A percentile compares a stretch with the other conserved stretches of the same genome.
Evolutionary conservation across 805 yeast species (phyloP).

Genomic region (Suhomyces tanzawaensis): DNA sequence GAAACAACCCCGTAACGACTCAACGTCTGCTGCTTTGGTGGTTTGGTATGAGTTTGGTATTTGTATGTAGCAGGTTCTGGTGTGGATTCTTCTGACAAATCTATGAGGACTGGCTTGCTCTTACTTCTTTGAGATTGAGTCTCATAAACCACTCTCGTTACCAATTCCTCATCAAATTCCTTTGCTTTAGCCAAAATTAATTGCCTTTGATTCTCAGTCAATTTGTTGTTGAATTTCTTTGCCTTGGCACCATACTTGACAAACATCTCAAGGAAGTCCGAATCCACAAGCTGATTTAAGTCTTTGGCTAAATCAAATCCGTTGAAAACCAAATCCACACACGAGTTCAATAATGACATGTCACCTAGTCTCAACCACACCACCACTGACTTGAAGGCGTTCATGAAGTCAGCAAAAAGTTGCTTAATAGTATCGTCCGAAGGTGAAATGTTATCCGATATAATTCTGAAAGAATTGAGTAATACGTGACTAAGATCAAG

Average conservation of each 20-base stretch:
- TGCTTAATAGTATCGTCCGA: slow-evolving; percentile 3
- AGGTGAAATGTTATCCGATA: slow-evolving; percentile 17
- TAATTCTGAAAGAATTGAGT: slow-evolving; percentile 60
- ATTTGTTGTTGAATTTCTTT: slow-evolving; percentile 64
- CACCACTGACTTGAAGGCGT: slow-evolving; percentile 65
- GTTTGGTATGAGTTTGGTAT: slow-evolving; percentile 23
- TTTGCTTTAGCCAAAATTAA: slow-evolving; percentile 63
- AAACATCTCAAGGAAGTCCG: slow-evolving; percentile 51
- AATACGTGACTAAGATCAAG: slow-evolving; percentile 72
- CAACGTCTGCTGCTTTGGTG: slow-evolving; percentile 35
- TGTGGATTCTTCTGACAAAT: slow-evolving; percentile 2
- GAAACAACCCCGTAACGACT: slow-evolving; percentile 34
- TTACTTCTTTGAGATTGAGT: slow-evolving; percentile 10
- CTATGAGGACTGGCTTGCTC: slow-evolving; percentile 6
- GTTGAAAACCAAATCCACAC: slow-evolving; percentile 66
- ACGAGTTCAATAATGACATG: slow-evolving; percentile 63
- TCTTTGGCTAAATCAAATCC: slow-evolving; percentile 65
- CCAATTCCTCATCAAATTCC: slow-evolving; percentile 50
- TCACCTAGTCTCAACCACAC: slow-evolving; percentile 86
- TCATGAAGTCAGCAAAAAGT: slow-evolving; percentile 53
- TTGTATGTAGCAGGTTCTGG: slow-evolving; percentile 16
- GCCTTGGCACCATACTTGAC: slow-evolving; percentile 66
- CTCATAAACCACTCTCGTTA: slow-evolving; percentile 43
- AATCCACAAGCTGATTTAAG: slow-evolving; percentile 50
- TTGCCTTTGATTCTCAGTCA: slow-evolving; percentile 62